These are phyloP conservation scores for Paecilomyces sp. DNA, from an alignment of 2,329 filamentous ascomycete genomes.

Conservation along the genomic window DNA sequence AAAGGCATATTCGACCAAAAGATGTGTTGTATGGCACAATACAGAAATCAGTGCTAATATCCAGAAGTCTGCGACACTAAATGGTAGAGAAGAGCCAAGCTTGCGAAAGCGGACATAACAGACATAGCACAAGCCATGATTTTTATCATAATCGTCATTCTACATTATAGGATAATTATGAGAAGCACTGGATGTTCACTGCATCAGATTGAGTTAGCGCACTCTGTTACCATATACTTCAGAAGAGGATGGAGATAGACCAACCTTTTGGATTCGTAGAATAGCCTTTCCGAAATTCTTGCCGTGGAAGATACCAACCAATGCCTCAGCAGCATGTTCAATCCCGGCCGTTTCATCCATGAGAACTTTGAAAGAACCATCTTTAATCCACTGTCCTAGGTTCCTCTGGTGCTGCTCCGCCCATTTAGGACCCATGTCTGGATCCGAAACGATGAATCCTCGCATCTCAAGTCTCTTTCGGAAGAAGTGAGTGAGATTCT, in stretches of 20 bases:
- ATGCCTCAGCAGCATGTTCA: conserved; percentile 61
- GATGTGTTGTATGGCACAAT: background rate
- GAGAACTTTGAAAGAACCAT: conserved; percentile 63
- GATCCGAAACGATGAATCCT: conserved; percentile 63
- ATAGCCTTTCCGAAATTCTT: conserved; percentile 71
- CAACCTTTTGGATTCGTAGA: background rate
- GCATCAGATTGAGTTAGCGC: background rate
- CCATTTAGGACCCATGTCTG: conserved; percentile 51
- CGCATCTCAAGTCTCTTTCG: conserved; percentile 54
- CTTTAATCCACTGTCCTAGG: conserved; percentile 61
- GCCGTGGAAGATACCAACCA: conserved; percentile 63
- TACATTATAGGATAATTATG: background rate
- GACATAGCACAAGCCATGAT: too few relatives aligned
- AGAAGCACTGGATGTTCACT: background rate
- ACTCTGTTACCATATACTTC: background rate
- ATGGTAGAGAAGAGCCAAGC: too few relatives aligned
- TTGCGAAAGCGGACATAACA: too few relatives aligned
- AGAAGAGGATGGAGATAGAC: background rate
- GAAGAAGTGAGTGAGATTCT: conserved; percentile 48
- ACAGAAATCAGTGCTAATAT: too few relatives aligned
- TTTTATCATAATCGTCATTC: too few relatives aligned
- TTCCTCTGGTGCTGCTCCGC: conserved; percentile 60
- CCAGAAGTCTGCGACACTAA: too few relatives aligned
- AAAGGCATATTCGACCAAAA: background rate
- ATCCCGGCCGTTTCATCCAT: conserved; percentile 61